Evolutionary conservation across 192 early-diverging fungal species (phyloP).

Genomic region (Backusella morwellensis): DNA sequence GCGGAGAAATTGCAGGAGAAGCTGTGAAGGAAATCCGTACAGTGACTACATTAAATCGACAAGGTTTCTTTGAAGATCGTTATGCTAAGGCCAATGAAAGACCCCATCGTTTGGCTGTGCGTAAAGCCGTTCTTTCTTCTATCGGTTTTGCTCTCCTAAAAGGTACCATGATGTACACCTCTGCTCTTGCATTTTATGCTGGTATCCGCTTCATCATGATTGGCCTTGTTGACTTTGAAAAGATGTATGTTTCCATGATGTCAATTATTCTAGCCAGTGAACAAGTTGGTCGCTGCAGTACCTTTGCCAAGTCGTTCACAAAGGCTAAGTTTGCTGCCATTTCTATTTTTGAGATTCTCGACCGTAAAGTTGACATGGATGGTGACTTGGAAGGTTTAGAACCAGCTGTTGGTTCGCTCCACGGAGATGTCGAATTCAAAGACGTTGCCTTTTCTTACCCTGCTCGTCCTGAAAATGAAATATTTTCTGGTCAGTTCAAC

Average conservation of each 20-base stretch:
- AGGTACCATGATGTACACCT: slow-evolving; percentile 67
- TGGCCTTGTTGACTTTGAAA: slow-evolving; percentile 5
- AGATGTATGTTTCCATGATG: slow-evolving; percentile 22
- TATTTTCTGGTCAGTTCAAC: slow-evolving; percentile 36
- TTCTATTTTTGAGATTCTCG: slow-evolving; percentile 66
- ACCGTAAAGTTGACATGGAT: slow-evolving; percentile 72
- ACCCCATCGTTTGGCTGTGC: slow-evolving; percentile 67
- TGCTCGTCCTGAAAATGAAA: slow-evolving; percentile 54
- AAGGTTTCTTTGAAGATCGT: slow-evolving; percentile 63
- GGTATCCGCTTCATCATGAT: slow-evolving; percentile 43
- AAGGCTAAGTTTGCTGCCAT: slow-evolving; percentile 81
- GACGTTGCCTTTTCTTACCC: slow-evolving; percentile 64
- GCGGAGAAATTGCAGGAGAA: slow-evolving; percentile 80
- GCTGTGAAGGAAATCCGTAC: slow-evolving; percentile 84
- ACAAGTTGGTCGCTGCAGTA: slow-evolving; percentile 60
- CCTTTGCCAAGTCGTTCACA: slow-evolving; percentile 69
- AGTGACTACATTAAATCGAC: slow-evolving; percentile 72
- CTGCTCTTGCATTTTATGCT: slow-evolving; percentile 70
- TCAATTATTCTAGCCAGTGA: slow-evolving; percentile 25
- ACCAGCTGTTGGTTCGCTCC: slow-evolving; percentile 11
- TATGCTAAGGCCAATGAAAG: slow-evolving; percentile 59
- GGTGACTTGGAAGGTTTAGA: slow-evolving; percentile 40
- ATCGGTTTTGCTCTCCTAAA: slow-evolving; percentile 75
- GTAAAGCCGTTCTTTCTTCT: slow-evolving; percentile 59
- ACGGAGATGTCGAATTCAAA: slow-evolving; percentile 40